Conservation (phyloP, 371 early-diverging fungal genomes). For the Nematocida sp. region DNA sequence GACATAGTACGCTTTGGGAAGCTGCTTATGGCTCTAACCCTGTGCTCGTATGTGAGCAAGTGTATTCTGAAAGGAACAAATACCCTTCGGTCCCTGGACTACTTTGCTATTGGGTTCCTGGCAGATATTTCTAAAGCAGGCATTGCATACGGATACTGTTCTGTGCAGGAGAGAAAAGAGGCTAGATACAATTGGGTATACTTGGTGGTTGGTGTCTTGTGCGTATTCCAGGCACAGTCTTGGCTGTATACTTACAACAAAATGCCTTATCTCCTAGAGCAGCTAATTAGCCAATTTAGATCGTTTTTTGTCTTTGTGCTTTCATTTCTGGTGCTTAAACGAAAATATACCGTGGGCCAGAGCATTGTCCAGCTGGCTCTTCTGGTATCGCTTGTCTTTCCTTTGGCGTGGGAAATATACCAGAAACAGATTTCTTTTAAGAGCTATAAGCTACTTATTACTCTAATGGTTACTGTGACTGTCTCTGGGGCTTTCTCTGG, state of each 20-base stretch:
- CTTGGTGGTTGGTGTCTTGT: conserved; percentile 11
- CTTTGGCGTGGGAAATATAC: background rate
- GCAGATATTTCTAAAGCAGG: conserved; percentile 1
- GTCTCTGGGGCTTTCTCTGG: conserved; percentile 7
- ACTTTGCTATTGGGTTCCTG: background rate
- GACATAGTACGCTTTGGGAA: too few relatives aligned
- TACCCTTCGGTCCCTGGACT: background rate
- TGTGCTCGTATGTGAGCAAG: background rate
- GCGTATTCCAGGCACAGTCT: conserved; percentile 20
- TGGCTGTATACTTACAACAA: conserved; percentile 2
- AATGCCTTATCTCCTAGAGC: background rate
- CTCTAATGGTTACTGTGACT: background rate
- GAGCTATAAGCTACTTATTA: background rate
- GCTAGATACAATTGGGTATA: conserved; percentile 6
- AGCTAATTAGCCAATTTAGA: conserved; percentile 5
- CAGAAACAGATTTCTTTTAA: background rate
- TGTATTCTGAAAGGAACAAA: background rate
- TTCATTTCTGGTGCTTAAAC: conserved; percentile 6
- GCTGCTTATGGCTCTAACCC: too few relatives aligned
- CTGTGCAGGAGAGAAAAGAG: background rate
- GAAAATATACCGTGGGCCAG: conserved; percentile 7
- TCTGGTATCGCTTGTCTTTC: conserved; percentile 8
- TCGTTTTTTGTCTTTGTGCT: conserved; percentile 37
- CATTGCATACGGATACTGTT: background rate
- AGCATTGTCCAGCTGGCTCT: conserved; percentile 4